Base-by-base conservation (phyloP, 306 rosid genomes). In the Dryas octopetala region DNA sequence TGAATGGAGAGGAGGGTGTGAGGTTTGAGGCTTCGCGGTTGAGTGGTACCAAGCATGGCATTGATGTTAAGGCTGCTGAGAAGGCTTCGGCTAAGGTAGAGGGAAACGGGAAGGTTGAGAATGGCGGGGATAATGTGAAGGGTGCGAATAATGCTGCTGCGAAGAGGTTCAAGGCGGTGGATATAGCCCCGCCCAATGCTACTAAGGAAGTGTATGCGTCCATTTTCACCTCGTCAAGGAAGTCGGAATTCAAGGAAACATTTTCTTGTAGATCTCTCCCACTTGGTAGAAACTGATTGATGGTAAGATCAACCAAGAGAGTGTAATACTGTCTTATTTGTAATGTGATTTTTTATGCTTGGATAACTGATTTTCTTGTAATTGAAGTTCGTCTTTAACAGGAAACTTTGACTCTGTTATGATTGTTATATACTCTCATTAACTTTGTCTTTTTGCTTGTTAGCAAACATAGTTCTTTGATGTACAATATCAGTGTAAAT, bases 141-240 rank as follows among this genome's bases (percentile, higher is more conserved):
- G 82, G 67, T 62, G 83, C 47, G 6, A 66, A 54, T 69, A 86
- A 73, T 80, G 89, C 78, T 26, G 78, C 55, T 14, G 79, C 73
- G 1, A 95, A 90, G 85, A 88, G 90, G 65, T 95, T 95, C 68
- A 95, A 92, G 87, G 99, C 92, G 0, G 57, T 68, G 65, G 97
- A 84, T 78, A 52, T 80, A 61, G 93, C 87, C 7, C 97, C 98
- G 0, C 66, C 91, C 4, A 83, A 95, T 80, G 97, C 99, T 47
- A 92, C 84, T 6, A 93, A 89, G 74, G 90, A 84, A 70, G 97
- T 92, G 6, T 95, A 92, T 81, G 97, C 97, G 4, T 95, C 97
- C 5, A 87, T 92, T 53, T 95, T 95, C 80, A 95, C 97, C 68
- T 95, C 99, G 0, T 90, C 97, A 0, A 95, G 23, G 86, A 92